A percentile compares a stretch with the other conserved stretches of the same genome.
These are phyloP conservation scores for Mycena olivaceomarginata DNA, from an alignment of 768 basidiomycete species.

Conservation along the genomic window DNA sequence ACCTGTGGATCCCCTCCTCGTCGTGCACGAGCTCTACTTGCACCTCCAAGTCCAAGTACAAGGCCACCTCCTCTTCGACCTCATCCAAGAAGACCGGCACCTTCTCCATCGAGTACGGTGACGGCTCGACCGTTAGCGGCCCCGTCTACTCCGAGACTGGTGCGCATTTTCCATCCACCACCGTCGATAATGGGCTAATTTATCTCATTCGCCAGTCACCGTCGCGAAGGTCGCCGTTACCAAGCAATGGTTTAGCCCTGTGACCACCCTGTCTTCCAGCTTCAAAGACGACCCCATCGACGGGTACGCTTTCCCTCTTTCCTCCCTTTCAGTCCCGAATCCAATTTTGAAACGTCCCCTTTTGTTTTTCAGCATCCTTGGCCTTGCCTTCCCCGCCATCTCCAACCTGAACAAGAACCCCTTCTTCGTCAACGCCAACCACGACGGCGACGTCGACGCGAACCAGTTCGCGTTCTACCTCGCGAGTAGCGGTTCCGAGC, in stretches of 20 bases:
- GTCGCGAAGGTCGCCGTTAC: constrained; percentile 42
- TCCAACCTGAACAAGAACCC: constrained; percentile 55
- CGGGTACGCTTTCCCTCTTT: constrained; percentile 19
- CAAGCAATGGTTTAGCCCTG: constrained; percentile 54
- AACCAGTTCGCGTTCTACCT: constrained; percentile 67
- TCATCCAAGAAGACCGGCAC: constrained; percentile 49
- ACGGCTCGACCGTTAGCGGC: constrained; percentile 63
- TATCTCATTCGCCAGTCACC: constrained; percentile 6
- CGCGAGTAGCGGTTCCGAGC: constrained; percentile 61
- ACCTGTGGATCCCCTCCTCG: constrained; percentile 55
- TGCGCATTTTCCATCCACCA: background rate
- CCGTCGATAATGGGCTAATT: background rate
- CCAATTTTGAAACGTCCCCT: background rate
- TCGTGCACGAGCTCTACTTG: constrained; percentile 53
- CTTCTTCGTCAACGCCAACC: constrained; percentile 63
- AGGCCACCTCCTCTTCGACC: constrained; percentile 53
- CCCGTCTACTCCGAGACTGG: constrained; percentile 52
- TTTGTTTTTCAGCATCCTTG: constrained; percentile 43
- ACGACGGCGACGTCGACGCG: constrained; percentile 52
- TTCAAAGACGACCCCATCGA: constrained; percentile 46
- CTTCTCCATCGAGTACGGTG: constrained; percentile 64
- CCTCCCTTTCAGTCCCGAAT: background rate
- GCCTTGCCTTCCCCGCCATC: constrained; percentile 59
- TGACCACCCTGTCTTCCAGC: constrained; percentile 52
- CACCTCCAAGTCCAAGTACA: constrained; percentile 52